These are phyloP conservation scores for Melanogaster broomeanus DNA, from an alignment of 768 basidiomycete genomes.

Conservation along the genomic window DNA sequence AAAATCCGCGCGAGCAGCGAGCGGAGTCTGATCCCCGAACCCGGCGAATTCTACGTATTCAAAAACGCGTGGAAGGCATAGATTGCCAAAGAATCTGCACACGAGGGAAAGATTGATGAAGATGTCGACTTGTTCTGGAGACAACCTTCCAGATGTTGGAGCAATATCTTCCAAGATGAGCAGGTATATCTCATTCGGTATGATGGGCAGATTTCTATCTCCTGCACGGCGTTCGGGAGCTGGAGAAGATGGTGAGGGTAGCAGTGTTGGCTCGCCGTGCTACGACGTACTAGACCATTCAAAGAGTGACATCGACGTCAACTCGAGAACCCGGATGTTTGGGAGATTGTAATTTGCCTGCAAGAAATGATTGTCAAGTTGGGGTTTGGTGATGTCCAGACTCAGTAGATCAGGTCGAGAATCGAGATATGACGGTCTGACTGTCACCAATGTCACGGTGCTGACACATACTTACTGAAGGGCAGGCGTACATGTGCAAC, in stretches of 20 bases:
- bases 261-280: no score
- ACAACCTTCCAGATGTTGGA: conserved; percentile 13
- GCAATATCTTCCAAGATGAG: conserved; percentile 39
- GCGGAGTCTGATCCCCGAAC: no score
- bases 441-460: no score
- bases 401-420: no score
- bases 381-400: no score
- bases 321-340: background rate
- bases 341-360: no score
- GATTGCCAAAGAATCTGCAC: conserved; percentile 45
- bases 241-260: conserved; percentile 3
- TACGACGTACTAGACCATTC: conserved; percentile 6
- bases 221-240: conserved; percentile 26
- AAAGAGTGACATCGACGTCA: conserved; percentile 5
- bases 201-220: conserved; percentile 19
- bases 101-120: conserved; percentile 38
- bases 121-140: conserved; percentile 8
- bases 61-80: conserved; percentile 43
- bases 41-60: conserved; percentile 27
- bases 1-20: no score
- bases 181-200: conserved; percentile 49
- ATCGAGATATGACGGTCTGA: no score
- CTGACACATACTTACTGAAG: no score
- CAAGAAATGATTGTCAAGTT: no score
- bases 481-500: no score